These are phyloP conservation scores for Colletotrichum siamense DNA, from an alignment of 2,329 filamentous ascomycete species.

Conservation along the genomic window DNA sequence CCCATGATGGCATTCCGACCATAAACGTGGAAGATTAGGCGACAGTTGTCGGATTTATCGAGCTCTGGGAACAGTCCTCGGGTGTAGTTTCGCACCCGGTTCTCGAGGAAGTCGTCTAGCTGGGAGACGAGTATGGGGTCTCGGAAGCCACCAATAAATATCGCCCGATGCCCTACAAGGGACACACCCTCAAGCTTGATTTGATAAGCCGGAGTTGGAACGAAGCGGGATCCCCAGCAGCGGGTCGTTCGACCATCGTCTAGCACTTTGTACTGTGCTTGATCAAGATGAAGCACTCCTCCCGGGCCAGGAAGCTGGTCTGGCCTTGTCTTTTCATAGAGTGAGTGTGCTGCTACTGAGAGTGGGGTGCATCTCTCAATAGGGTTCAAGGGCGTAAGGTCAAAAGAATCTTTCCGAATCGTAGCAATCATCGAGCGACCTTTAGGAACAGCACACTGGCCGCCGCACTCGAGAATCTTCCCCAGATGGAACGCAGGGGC, in stretches of 20 bases:
- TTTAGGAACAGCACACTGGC: constrained; percentile 53
- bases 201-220: constrained; percentile 36
- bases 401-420: constrained; percentile 46
- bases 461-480: constrained; percentile 61
- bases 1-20: constrained; percentile 37
- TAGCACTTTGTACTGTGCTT: constrained; percentile 41
- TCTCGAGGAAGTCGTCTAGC: constrained; percentile 38
- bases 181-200: constrained; percentile 55
- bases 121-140: constrained; percentile 52
- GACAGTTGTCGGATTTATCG: constrained; percentile 32
- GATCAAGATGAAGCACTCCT: constrained; percentile 47
- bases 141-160: constrained; percentile 50
- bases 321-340: constrained; percentile 60
- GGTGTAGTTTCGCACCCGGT: constrained; percentile 23
- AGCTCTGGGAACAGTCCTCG: constrained; percentile 25
- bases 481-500: constrained; percentile 49
- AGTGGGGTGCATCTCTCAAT: constrained; percentile 48
- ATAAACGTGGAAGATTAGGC: constrained; percentile 51
- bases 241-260: constrained; percentile 40
- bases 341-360: constrained; percentile 56
- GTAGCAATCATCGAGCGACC: constrained; percentile 44
- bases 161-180: constrained; percentile 46
- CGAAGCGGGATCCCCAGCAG: constrained; percentile 39
- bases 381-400: constrained; percentile 47
- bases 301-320: constrained; percentile 56